phyloP scores from a whole-genome alignment of 2,329 filamentous ascomycete species.

The Fusarium concolor region DNA sequence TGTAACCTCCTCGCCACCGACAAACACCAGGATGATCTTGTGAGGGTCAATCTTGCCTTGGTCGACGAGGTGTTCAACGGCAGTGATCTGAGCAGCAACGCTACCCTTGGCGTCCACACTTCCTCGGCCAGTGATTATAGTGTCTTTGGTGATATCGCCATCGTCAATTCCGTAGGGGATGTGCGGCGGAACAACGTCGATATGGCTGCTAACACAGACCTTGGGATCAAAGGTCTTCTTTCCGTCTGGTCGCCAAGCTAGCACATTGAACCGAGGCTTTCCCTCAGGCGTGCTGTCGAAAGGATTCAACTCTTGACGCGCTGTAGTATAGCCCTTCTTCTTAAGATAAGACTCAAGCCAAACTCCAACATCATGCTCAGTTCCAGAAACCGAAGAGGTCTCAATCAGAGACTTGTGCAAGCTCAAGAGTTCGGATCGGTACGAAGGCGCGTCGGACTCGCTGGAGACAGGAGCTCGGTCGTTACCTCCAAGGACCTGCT shows the following conservation, averaged over 20 bases:
- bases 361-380: slow-evolving; percentile 75
- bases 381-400: slow-evolving; percentile 76
- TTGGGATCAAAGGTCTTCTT: slow-evolving; percentile 60
- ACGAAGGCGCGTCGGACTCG: slow-evolving; percentile 46
- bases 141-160: slow-evolving; percentile 56
- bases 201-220: slow-evolving; percentile 81
- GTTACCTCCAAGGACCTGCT: slow-evolving; percentile 19
- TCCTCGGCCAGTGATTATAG: slow-evolving; percentile 76
- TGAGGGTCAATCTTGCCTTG: slow-evolving; percentile 55
- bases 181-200: slow-evolving; percentile 81
- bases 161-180: slow-evolving; percentile 73
- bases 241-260: slow-evolving; percentile 69
- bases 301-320: slow-evolving; percentile 56
- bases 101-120: slow-evolving; percentile 78
- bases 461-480: slow-evolving; percentile 1
- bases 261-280: slow-evolving; percentile 72
- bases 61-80: slow-evolving; percentile 67
- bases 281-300: slow-evolving; percentile 47
- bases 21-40: slow-evolving; percentile 71
- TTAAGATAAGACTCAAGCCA: slow-evolving; percentile 77
- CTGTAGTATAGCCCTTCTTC: slow-evolving; percentile 56
- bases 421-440: slow-evolving; percentile 68
- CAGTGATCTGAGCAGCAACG: slow-evolving; percentile 79
- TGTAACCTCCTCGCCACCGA: slow-evolving; percentile 84
- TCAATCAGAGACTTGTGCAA: slow-evolving; percentile 82